phyloP scores from a whole-genome alignment of 2,329 filamentous ascomycete genomes.

The Colletotrichum camelliae region DNA sequence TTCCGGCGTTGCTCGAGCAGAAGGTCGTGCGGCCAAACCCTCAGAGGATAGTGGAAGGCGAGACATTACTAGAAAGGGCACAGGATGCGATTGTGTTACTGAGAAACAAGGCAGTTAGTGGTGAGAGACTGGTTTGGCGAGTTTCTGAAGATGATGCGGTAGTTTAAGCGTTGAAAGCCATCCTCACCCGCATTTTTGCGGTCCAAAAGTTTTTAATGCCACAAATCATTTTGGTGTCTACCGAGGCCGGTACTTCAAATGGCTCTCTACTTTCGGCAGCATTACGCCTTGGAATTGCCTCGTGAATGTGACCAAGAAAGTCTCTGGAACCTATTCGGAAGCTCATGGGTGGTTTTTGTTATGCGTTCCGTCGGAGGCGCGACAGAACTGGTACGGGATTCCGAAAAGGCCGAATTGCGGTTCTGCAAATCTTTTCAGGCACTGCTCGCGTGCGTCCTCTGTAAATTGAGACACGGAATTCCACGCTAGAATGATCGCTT shows the following conservation, averaged over 20 bases:
- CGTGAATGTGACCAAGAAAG: rapidly evolving
- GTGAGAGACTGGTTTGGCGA: conserved; percentile 45
- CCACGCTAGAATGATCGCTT: not conserved
- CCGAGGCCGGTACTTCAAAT: rapidly evolving
- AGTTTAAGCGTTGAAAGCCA: not conserved
- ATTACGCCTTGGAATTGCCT: not conserved
- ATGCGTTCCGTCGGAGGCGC: not conserved
- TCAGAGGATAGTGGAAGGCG: conserved; percentile 46
- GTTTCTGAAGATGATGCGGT: conserved; percentile 14
- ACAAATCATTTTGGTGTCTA: not conserved
- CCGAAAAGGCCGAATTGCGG: not conserved
- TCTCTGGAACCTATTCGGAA: not conserved
- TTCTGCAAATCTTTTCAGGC: not conserved
- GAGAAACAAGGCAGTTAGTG: conserved; percentile 41
- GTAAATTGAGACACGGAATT: not conserved
- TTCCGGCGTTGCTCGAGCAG: conserved; percentile 50
- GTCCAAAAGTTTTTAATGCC: not conserved
- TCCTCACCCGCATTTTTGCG: not conserved
- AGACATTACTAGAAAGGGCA: conserved; percentile 41
- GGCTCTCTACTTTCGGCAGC: no score
- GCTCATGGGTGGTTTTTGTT: rapidly evolving
- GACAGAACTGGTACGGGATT: not conserved
- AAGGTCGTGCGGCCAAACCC: conserved; percentile 46
- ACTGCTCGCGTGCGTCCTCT: not conserved
- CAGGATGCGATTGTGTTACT: conserved; percentile 41